Evolutionary conservation across 257 asterid genomes (phyloP).

Genomic region (Salvia rosmarinus): DNA sequence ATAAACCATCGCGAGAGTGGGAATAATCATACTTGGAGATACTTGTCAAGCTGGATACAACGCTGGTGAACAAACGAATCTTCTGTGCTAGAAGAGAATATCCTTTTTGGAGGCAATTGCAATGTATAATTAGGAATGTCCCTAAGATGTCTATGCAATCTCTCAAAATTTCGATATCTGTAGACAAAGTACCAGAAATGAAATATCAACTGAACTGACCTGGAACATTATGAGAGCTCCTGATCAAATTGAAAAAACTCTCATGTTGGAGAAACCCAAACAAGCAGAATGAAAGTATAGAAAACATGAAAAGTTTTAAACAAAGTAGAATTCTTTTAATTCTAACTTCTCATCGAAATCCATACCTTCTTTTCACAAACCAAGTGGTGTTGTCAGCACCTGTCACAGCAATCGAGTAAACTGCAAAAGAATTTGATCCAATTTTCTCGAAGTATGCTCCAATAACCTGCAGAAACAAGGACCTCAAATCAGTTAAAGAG

Average conservation of each 20-base stretch:
- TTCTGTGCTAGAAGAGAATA: constrained; percentile 88
- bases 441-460: constrained; percentile 94
- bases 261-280: constrained; percentile 13
- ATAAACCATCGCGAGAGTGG: constrained; percentile 25
- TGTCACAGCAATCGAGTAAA: constrained; percentile 81
- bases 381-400: constrained; percentile 72
- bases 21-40: constrained; percentile 68
- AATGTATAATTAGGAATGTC: constrained; percentile 90
- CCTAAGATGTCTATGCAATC: constrained; percentile 84
- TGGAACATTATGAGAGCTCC: constrained; percentile 16
- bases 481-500: constrained; percentile 37
- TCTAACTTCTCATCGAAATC: constrained; percentile 25
- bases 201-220: constrained; percentile 31
- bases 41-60: constrained; percentile 88
- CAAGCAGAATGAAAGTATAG: not conserved
- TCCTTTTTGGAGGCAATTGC: constrained; percentile 94
- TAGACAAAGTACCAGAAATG: constrained; percentile 29
- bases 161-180: constrained; percentile 93
- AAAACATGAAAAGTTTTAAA: constrained; percentile 1
- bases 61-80: constrained; percentile 93
- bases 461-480: constrained; percentile 60
- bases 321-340: constrained; percentile 1
- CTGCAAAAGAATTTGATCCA: constrained; percentile 87
- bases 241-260: constrained; percentile 29
- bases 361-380: constrained; percentile 91